A percentile compares a stretch with the other conserved stretches of the same genome.
These are phyloP conservation scores for Epichloe festucae DNA, from an alignment of 2,329 filamentous ascomycete species.

Conservation along the genomic window DNA sequence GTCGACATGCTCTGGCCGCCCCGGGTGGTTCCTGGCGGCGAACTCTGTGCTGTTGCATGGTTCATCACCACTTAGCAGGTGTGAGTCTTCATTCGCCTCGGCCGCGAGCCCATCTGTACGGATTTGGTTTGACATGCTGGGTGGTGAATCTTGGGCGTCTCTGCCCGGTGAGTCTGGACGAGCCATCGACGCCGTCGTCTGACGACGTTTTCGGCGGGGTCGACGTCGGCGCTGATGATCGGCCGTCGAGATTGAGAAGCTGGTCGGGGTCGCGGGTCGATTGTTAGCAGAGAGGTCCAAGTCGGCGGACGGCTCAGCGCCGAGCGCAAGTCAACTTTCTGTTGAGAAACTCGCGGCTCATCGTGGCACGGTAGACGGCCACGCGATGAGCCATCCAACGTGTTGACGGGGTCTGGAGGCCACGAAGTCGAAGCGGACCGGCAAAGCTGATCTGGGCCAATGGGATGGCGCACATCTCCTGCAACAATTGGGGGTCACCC, in stretches of 20 bases:
- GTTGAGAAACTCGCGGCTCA: neutral
- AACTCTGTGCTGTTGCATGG: neutral
- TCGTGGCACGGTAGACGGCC: neutral
- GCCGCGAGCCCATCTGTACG: neutral
- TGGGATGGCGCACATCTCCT: neutral
- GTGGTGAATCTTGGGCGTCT: neutral
- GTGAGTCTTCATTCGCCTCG: slow-evolving; percentile 17
- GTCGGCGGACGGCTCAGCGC: neutral
- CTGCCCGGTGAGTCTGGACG: neutral
- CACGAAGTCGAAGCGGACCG: neutral
- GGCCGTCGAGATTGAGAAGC: too few species aligned
- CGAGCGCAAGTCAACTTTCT: neutral
- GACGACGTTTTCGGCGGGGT: neutral
- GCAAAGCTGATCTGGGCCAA: neutral
- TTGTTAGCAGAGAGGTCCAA: neutral
- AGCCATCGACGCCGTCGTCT: neutral
- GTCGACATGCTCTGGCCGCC: slow-evolving; percentile 7
- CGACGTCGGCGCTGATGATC: neutral
- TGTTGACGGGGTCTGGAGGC: too few species aligned
- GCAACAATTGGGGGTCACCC: neutral
- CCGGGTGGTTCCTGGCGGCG: neutral
- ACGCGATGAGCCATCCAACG: too few species aligned
- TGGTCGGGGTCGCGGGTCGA: too few species aligned
- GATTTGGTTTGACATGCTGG: neutral
- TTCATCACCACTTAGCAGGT: slow-evolving; percentile 13